phyloP scores from a whole-genome alignment of 345 rosid genomes.

The Eucalyptus cloeziana region DNA sequence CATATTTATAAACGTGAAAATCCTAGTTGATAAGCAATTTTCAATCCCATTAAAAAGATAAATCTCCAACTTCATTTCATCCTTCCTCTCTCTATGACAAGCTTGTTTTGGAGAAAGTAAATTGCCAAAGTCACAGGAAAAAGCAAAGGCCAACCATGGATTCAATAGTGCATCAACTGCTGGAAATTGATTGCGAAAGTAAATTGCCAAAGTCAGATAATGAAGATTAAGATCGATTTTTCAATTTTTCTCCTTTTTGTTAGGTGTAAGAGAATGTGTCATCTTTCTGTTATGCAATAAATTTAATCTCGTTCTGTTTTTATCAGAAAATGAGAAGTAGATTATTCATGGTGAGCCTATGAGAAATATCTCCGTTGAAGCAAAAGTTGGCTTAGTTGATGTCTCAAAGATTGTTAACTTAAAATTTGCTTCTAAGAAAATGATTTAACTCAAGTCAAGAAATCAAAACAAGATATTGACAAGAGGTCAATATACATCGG shows the following conservation, averaged over 20 bases:
- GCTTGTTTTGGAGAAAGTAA: not conserved
- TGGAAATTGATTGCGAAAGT: slow-evolving; percentile 3
- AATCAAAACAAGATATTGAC: no score
- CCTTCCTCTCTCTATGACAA: not conserved
- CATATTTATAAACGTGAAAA: not conserved
- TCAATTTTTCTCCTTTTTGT: not conserved
- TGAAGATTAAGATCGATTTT: not conserved
- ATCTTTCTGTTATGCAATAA: not conserved
- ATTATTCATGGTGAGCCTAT: not conserved
- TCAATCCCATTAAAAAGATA: not conserved
- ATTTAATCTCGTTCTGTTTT: no score
- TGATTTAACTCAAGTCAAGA: no score
- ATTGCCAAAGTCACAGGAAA: no score
- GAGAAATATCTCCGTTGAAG: not conserved
- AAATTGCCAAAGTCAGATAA: not conserved
- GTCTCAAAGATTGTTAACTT: not conserved
- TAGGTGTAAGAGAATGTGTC: not conserved
- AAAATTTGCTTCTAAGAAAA: no score
- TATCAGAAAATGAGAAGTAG: not conserved
- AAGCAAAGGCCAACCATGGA: slow-evolving; percentile 19
- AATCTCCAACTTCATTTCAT: not conserved
- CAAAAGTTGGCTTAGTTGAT: not conserved
- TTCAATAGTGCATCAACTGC: slow-evolving; percentile 7
- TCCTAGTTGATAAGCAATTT: not conserved
- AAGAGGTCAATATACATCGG: not conserved